A percentile compares a stretch with the other conserved stretches of the same genome.
These are phyloP conservation scores for Sporisorium scitamineum DNA, from an alignment of 1,284 basidiomycete genomes.

Conservation along the genomic window DNA sequence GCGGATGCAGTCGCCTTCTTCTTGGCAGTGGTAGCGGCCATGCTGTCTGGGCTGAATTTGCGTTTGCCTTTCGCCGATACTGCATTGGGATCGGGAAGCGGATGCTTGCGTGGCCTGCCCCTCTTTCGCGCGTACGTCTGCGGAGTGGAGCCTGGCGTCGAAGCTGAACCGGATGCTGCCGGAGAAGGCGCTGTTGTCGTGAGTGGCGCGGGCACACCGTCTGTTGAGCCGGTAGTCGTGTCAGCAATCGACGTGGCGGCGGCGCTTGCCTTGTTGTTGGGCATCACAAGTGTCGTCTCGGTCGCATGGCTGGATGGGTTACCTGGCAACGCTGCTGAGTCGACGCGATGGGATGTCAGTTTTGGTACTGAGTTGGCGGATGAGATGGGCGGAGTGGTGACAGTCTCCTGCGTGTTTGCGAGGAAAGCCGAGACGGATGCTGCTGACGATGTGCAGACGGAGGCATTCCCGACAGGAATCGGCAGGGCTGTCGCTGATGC, in stretches of 20 bases:
- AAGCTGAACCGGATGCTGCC: slow-evolving; percentile 32
- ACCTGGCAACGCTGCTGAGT: not conserved
- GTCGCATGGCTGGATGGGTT: not conserved
- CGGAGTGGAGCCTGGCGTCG: slow-evolving; percentile 30
- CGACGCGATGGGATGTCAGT: not conserved
- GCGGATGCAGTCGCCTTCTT: slow-evolving; percentile 22
- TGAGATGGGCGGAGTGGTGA: not conserved
- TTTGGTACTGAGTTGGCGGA: not conserved
- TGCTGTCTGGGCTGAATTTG: slow-evolving; percentile 25
- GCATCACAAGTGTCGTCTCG: not conserved
- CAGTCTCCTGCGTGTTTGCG: not conserved
- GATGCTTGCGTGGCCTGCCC: slow-evolving; percentile 46
- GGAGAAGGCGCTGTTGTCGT: slow-evolving; percentile 19
- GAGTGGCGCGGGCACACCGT: not conserved
- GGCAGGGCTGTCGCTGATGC: not conserved
- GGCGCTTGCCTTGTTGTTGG: not conserved
- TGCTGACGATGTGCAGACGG: not conserved
- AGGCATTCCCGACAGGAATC: slow-evolving; percentile 1
- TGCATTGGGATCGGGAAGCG: slow-evolving; percentile 39
- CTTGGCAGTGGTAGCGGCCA: slow-evolving; percentile 18
- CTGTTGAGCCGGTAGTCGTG: not conserved
- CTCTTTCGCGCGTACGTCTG: slow-evolving; percentile 36
- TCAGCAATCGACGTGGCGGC: not conserved
- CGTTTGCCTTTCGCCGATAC: slow-evolving; percentile 26
- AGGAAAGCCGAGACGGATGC: not conserved